Evolutionary conservation across 2,329 filamentous ascomycete genomes (phyloP).

Genomic region (Fusarium pininemorale): DNA sequence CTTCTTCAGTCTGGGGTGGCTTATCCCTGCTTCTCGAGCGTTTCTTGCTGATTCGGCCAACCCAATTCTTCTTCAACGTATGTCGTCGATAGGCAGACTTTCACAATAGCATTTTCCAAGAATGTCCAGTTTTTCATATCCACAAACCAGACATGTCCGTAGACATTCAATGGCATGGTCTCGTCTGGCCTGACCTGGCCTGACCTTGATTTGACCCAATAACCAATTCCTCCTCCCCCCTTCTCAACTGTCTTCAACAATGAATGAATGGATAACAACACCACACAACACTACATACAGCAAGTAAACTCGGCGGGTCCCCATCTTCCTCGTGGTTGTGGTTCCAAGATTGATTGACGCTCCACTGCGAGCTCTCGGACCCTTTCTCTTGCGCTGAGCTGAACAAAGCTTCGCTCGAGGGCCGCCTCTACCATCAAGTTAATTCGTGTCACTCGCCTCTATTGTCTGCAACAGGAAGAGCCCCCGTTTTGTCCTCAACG

Average conservation of each 20-base stretch:
- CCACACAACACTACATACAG: background rate
- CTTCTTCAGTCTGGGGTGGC: conserved; percentile 33
- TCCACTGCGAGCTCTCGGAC: conserved; percentile 33
- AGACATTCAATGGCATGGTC: conserved; percentile 9
- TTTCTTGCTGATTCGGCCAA: conserved; percentile 30
- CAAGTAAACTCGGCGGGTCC: conserved; percentile 18
- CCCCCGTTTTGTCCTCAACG: conserved; percentile 6
- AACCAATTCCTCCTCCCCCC: background rate
- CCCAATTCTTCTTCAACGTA: conserved; percentile 6
- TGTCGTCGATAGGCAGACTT: background rate
- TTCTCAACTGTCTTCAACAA: conserved; percentile 1
- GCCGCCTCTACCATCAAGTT: conserved; percentile 2
- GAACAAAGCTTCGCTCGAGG: background rate
- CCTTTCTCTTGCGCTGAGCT: conserved; percentile 26
- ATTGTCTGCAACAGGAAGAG: conserved; percentile 23
- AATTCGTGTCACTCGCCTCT: conserved; percentile 7
- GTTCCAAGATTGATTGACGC: conserved; percentile 18
- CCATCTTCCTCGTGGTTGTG: conserved; percentile 9
- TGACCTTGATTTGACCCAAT: conserved; percentile 9
- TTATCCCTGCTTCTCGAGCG: conserved; percentile 20
- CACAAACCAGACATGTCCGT: background rate
- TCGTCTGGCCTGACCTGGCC: conserved; percentile 1
- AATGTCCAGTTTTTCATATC: background rate
- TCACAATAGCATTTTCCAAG: conserved; percentile 6
- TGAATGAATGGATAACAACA: conserved; percentile 6